Evolutionary conservation across 139 green algal species (phyloP), one percentile per base, ranked within the genome.

Genomic region (Spirogloea muscicola): DNA sequence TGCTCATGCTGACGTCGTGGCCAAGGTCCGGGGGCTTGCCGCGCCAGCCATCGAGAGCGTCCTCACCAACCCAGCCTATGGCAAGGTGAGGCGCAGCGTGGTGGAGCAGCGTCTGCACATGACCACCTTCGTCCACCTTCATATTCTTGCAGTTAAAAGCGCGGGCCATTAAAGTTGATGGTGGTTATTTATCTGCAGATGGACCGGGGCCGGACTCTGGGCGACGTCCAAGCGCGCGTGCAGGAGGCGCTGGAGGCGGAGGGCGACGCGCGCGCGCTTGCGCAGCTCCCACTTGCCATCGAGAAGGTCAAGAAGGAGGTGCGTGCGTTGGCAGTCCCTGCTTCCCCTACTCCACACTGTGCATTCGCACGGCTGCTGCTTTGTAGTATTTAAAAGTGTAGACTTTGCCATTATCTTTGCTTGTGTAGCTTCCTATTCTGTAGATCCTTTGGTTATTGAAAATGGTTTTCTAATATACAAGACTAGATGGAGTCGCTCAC

Each of bases 141-240:
- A 55, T 25, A 55, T 55, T 16, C 16, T n/a, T n/a, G n/a, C n/a
- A n/a, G n/a, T n/a, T n/a, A n/a, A n/a, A n/a, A n/a, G n/a, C n/a
- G n/a, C n/a, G n/a, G n/a, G n/a, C n/a, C n/a, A n/a, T n/a, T n/a
- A n/a, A n/a, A n/a, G n/a, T n/a, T n/a, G n/a, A n/a, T n/a, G n/a
- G n/a, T n/a, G n/a, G n/a, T n/a, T n/a, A n/a, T n/a, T n/a, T n/a
- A n/a, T n/a, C n/a, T n/a, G 31, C 49, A 82, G 74, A 29, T 63
- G 40, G 74, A 80, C 16, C 51, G 66, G 36, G 74, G 74, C 6
- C 21, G n/a, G 31, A 21, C 74, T 7, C 34, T 82, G 59, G 38
- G 29, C 49, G 37, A 80, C 40, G 67, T 82, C 46, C 48, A 82
- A 55, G 18, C 27, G n/a, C 69, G 70, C 33, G 36, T 84, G 40